A percentile compares a stretch with the other conserved stretches of the same genome.
These are phyloP conservation scores for Citrus australasica DNA, from an alignment of 345 rosid genomes.

Conservation along the genomic window DNA sequence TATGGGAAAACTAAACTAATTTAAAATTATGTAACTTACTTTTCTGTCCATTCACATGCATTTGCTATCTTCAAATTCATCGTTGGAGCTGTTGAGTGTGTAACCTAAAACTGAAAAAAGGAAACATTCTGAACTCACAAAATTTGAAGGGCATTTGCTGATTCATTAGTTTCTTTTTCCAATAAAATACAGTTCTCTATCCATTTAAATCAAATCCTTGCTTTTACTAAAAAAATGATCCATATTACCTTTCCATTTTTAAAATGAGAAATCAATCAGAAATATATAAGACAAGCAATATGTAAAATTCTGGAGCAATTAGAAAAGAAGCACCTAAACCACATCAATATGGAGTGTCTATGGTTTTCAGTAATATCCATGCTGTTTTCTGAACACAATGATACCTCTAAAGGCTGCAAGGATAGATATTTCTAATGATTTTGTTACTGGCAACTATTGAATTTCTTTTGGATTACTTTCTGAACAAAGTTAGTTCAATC, in stretches of 20 bases:
- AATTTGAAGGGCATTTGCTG: neutral
- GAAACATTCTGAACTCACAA: too few relatives aligned
- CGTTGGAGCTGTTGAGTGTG: neutral
- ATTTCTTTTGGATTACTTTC: neutral
- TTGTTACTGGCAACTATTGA: neutral
- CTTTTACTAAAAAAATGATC: neutral
- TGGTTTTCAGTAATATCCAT: neutral
- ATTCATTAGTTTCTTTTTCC: neutral
- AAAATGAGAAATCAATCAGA: neutral
- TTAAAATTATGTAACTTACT: neutral
- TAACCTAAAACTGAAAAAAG: too few relatives aligned
- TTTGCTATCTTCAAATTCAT: neutral
- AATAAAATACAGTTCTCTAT: neutral
- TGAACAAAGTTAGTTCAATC: neutral
- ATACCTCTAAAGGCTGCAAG: neutral
- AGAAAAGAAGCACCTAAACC: neutral
- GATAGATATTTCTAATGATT: neutral
- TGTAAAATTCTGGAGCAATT: neutral
- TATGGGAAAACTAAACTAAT: neutral
- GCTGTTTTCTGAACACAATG: neutral
- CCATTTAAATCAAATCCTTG: neutral
- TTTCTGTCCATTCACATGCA: neutral
- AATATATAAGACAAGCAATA: neutral
- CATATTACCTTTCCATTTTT: neutral
- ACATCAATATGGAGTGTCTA: neutral